Percentiles rank a stretch among this genome's conserved stretches.
Evolutionary conservation across 495 filamentous ascomycete genomes (phyloP).

Genomic region (Penicillium samsonianum): DNA sequence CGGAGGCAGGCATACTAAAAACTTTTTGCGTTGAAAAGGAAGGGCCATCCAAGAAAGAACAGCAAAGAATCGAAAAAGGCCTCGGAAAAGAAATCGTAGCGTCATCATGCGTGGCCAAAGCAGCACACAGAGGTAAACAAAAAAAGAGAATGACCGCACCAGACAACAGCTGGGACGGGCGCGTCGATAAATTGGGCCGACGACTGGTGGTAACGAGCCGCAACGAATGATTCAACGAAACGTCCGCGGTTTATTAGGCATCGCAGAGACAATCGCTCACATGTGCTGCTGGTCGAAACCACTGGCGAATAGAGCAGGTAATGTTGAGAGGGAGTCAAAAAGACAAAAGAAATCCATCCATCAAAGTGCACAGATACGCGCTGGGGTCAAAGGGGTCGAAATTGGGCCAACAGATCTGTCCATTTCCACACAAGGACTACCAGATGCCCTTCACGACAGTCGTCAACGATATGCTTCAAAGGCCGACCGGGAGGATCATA

Average conservation of each 20-base stretch:
- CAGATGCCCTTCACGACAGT: conserved; percentile 24
- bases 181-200: conserved; percentile 26
- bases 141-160: conserved; percentile 15
- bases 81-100: conserved; percentile 24
- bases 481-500: conserved; percentile 13
- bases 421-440: conserved; percentile 21
- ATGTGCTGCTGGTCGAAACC: conserved; percentile 10
- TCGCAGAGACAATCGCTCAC: conserved; percentile 35
- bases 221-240: conserved; percentile 13
- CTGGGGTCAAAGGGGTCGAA: conserved; percentile 16
- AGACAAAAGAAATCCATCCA: conserved; percentile 17
- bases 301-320: conserved; percentile 1
- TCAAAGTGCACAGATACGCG: conserved; percentile 21
- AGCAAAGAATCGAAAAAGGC: conserved; percentile 35
- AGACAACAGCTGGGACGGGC: conserved; percentile 5
- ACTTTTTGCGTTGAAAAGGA: conserved; percentile 25
- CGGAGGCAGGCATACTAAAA: conserved; percentile 30
- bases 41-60: conserved; percentile 20
- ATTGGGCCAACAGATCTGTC: conserved; percentile 18
- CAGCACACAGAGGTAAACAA: conserved; percentile 5
- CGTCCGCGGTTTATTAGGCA: conserved; percentile 48
- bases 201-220: not conserved
- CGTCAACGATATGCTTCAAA: conserved; percentile 24
- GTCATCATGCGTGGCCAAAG: conserved; percentile 30
- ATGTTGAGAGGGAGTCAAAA: conserved; percentile 10